Conservation (phyloP, 306 rosid species). For the Castanopsis chinensis region DNA sequence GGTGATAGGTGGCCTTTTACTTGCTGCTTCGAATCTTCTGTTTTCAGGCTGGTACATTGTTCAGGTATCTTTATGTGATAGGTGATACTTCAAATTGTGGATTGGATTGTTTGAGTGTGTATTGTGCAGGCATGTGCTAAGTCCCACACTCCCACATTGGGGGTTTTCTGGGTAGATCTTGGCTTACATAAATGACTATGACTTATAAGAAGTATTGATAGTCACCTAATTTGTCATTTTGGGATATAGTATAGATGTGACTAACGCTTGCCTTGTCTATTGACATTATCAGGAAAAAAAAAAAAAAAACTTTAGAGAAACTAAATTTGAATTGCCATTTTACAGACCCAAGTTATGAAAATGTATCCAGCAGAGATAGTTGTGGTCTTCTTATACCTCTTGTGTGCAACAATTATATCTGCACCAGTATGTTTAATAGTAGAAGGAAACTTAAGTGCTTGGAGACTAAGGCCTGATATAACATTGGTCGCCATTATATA, state of each 20-base stretch:
- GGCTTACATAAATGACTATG: no score
- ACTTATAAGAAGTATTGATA: background rate
- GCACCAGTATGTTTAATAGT: conserved; percentile 21
- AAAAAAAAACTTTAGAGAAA: background rate
- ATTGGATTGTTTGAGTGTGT: no score
- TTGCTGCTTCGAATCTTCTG: conserved; percentile 26
- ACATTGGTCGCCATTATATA: conserved; percentile 18
- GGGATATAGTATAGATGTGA: no score
- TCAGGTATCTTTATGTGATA: conserved; percentile 30
- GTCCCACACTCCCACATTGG: no score
- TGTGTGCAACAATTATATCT: conserved; percentile 11
- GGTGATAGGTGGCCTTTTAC: conserved; percentile 49
- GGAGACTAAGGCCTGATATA: conserved; percentile 25
- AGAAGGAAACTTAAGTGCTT: conserved; percentile 21
- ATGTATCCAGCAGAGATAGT: conserved; percentile 26
- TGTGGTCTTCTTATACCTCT: conserved; percentile 27
- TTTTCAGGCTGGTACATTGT: conserved; percentile 44
- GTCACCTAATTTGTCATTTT: background rate
- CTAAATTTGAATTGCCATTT: background rate
- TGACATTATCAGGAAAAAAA: background rate
- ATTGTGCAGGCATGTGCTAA: no score
- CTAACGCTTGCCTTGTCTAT: no score
- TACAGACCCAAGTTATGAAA: conserved; percentile 25
- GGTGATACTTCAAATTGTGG: no score
- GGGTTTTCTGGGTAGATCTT: no score